Percentiles rank a stretch among this genome's conserved stretches.
These are phyloP conservation scores for Claviceps humidiphila DNA, from an alignment of 2,329 filamentous ascomycete species.

Conservation along the genomic window DNA sequence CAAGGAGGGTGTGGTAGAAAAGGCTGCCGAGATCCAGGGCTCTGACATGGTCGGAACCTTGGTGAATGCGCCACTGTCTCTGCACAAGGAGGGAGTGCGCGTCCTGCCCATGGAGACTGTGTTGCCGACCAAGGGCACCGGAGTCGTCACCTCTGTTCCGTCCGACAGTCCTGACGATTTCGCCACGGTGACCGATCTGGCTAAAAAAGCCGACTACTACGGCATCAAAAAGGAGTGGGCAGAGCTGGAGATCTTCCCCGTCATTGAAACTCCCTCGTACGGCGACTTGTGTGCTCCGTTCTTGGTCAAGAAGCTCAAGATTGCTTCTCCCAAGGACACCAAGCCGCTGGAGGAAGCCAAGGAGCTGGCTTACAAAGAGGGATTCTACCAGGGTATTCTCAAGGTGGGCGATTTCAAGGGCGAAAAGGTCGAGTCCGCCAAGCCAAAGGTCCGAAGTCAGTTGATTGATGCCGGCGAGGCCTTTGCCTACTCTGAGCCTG, in stretches of 20 bases:
- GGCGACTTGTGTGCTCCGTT: slow-evolving; percentile 73
- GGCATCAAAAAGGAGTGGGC: slow-evolving; percentile 96
- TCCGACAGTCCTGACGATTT: slow-evolving; percentile 92
- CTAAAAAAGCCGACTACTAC: slow-evolving; percentile 94
- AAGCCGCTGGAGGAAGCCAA: slow-evolving; percentile 86
- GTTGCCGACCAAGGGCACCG: slow-evolving; percentile 85
- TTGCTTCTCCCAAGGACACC: slow-evolving; percentile 87
- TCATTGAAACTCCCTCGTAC: slow-evolving; percentile 80
- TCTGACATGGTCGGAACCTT: slow-evolving; percentile 77
- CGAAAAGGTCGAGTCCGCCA: slow-evolving; percentile 72
- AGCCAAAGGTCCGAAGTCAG: slow-evolving; percentile 68
- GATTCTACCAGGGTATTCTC: slow-evolving; percentile 91
- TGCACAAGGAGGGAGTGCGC: slow-evolving; percentile 70
- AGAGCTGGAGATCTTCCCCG: slow-evolving; percentile 74
- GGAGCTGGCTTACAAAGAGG: slow-evolving; percentile 92
- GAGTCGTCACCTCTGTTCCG: slow-evolving; percentile 89
- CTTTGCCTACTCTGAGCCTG: slow-evolving; percentile 88
- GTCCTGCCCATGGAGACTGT: slow-evolving; percentile 94
- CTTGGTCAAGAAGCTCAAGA: slow-evolving; percentile 87
- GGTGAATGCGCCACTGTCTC: slow-evolving; percentile 76
- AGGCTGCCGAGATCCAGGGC: slow-evolving; percentile 62
- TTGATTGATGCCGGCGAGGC: slow-evolving; percentile 66
- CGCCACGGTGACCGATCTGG: slow-evolving; percentile 73
- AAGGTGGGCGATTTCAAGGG: slow-evolving; percentile 79
- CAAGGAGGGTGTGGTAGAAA: slow-evolving; percentile 59